Percentiles rank a stretch among this genome's conserved stretches.
Evolutionary conservation across 441 rosid species (phyloP).

Genomic region (Gossypium lobatum): DNA sequence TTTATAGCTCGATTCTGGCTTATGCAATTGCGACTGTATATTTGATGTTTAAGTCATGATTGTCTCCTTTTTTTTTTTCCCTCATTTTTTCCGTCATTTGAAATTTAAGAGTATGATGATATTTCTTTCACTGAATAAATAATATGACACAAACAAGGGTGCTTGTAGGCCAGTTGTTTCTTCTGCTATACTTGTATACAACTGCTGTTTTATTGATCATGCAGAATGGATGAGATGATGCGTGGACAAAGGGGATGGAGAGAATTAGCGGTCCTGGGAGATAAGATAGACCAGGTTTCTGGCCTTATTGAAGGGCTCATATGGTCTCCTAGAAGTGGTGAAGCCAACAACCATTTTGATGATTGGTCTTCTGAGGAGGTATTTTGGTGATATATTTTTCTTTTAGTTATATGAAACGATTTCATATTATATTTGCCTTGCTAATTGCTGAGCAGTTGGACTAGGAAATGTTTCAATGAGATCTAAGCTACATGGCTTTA

Average conservation of each 20-base stretch:
- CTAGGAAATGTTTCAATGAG: background rate
- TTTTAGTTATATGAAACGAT: background rate
- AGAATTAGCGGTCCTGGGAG: constrained; percentile 61
- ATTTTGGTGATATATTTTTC: constrained; percentile 2
- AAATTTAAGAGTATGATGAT: background rate
- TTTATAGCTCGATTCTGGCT: background rate
- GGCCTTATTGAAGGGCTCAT: constrained; percentile 64
- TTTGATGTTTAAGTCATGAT: background rate
- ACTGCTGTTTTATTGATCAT: constrained; percentile 11
- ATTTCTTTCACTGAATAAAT: background rate
- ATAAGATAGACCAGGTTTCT: constrained; percentile 50
- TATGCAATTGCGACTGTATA: background rate
- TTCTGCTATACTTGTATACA: background rate
- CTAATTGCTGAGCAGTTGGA: background rate
- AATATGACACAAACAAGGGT: background rate
- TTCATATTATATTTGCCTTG: background rate
- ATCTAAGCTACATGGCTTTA: background rate
- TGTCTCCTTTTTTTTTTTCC: background rate
- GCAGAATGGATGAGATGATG: constrained; percentile 79
- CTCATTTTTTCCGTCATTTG: background rate
- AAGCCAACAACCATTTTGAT: constrained; percentile 33
- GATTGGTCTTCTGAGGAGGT: constrained; percentile 65
- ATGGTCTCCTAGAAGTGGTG: constrained; percentile 59
- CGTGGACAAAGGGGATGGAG: constrained; percentile 75
- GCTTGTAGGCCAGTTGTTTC: background rate